phyloP scores from a whole-genome alignment of 2,329 filamentous ascomycete genomes.

The Taxawa tesnikishii region DNA sequence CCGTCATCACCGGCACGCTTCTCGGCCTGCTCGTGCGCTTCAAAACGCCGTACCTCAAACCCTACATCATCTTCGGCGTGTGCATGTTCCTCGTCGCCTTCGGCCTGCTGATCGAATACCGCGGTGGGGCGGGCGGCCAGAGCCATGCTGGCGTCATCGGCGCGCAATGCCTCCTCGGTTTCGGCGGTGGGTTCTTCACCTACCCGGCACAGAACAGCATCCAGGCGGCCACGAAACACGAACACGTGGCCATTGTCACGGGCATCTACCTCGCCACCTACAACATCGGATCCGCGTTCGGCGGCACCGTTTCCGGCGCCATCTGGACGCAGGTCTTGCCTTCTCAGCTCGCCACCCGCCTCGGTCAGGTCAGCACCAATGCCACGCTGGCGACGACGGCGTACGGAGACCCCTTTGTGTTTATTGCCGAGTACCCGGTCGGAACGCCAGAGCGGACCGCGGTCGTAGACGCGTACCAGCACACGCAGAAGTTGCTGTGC shows the following conservation, averaged over 20 bases:
- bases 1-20: slow-evolving; percentile 43
- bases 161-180: slow-evolving; percentile 25
- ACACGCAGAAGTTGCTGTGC: slow-evolving; percentile 35
- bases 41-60: slow-evolving; percentile 20
- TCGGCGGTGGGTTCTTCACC: slow-evolving; percentile 15
- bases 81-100: slow-evolving; percentile 19
- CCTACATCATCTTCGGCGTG: slow-evolving; percentile 19
- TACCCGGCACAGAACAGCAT: slow-evolving; percentile 22
- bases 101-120: slow-evolving; percentile 22
- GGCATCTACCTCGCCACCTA: slow-evolving; percentile 49
- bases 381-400: slow-evolving; percentile 25
- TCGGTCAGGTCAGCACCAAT: slow-evolving; percentile 20
- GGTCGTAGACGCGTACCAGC: slow-evolving; percentile 31
- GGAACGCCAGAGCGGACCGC: slow-evolving; percentile 32
- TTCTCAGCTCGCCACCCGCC: slow-evolving; percentile 24
- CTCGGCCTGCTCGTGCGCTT: slow-evolving; percentile 26
- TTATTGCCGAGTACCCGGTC: slow-evolving; percentile 25
- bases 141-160: slow-evolving; percentile 34
- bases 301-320: slow-evolving; percentile 44
- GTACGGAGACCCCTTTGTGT: slow-evolving; percentile 30
- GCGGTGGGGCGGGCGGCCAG: slow-evolving; percentile 16
- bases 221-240: slow-evolving; percentile 21
- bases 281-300: slow-evolving; percentile 35
- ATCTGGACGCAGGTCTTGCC: slow-evolving; percentile 53
- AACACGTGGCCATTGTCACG: slow-evolving; percentile 49